Conservation (phyloP, 257 asterid genomes). For the Echites panduratus region DNA sequence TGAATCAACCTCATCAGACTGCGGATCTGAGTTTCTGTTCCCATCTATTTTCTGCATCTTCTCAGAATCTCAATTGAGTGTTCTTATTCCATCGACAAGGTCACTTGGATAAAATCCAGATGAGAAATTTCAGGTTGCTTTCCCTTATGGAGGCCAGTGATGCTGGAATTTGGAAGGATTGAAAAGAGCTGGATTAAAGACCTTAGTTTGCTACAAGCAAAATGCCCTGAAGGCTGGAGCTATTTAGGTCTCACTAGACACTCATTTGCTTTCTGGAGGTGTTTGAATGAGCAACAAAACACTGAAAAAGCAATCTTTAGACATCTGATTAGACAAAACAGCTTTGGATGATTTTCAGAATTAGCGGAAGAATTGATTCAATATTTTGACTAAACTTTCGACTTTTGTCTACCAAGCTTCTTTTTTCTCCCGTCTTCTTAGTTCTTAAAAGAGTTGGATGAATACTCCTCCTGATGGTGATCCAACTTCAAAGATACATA, state of each 20-base stretch:
- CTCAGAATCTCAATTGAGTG: not conserved
- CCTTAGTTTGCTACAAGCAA: not conserved
- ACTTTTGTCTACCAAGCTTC: not conserved
- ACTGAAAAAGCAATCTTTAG: not conserved
- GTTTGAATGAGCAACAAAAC: not conserved
- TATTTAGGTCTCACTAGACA: no score
- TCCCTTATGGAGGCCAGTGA: not conserved
- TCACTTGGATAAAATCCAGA: not conserved
- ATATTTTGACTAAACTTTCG: not conserved
- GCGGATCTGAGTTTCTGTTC: not conserved
- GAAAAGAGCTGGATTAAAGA: not conserved
- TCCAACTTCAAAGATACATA: no score
- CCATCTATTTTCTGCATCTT: not conserved
- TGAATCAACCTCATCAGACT: not conserved
- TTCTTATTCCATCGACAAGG: not conserved
- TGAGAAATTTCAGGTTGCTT: not conserved
- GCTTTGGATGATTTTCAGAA: not conserved
- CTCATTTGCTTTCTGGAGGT: not conserved
- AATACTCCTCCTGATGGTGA: no score
- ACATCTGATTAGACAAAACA: not conserved
- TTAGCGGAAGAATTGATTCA: not conserved
- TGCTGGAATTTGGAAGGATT: not conserved
- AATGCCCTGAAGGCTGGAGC: no score
- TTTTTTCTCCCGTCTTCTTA: not conserved
- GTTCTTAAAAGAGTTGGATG: not conserved